phyloP scores from a whole-genome alignment of 2,329 filamentous ascomycete genomes.

The Endothia cerciana region DNA sequence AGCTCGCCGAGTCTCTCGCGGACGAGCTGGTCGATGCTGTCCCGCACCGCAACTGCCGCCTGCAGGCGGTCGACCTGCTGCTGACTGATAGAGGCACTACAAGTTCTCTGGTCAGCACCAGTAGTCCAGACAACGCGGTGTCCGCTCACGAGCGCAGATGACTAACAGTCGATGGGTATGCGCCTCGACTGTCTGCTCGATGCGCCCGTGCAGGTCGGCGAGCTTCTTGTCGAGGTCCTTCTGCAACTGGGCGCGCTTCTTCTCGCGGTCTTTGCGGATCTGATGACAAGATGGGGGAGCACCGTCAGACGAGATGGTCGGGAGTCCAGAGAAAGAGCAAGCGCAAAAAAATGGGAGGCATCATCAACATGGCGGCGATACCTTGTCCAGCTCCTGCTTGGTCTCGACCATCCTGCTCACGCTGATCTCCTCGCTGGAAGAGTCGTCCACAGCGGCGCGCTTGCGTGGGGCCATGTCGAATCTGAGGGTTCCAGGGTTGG shows the following conservation, averaged over 20 bases:
- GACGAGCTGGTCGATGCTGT: slow-evolving; percentile 31
- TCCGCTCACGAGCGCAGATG: no score
- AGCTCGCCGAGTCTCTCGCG: slow-evolving; percentile 24
- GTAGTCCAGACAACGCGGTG: background rate
- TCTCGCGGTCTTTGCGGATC: slow-evolving; percentile 28
- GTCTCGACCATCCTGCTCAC: slow-evolving; percentile 31
- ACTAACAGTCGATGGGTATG: slow-evolving; percentile 25
- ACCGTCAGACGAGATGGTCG: background rate
- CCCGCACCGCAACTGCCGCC: slow-evolving; percentile 30
- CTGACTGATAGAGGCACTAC: slow-evolving; percentile 31
- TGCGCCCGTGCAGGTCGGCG: slow-evolving; percentile 15
- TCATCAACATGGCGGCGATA: slow-evolving; percentile 6
- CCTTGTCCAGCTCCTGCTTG: slow-evolving; percentile 29
- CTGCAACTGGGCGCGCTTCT: slow-evolving; percentile 25
- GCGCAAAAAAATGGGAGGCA: background rate
- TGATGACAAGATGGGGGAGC: background rate
- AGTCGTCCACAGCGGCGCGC: slow-evolving; percentile 20
- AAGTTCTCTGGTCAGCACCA: background rate
- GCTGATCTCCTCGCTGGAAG: slow-evolving; percentile 31
- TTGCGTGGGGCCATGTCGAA: slow-evolving; percentile 26
- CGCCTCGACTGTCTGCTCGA: slow-evolving; percentile 18
- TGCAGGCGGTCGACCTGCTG: slow-evolving; percentile 29
- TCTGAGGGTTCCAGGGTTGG: background rate
- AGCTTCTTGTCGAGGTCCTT: slow-evolving; percentile 23
- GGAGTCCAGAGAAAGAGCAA: background rate